Base-by-base conservation (phyloP, 805 yeast genomes). In the Yamadazyma sp. region DNA sequence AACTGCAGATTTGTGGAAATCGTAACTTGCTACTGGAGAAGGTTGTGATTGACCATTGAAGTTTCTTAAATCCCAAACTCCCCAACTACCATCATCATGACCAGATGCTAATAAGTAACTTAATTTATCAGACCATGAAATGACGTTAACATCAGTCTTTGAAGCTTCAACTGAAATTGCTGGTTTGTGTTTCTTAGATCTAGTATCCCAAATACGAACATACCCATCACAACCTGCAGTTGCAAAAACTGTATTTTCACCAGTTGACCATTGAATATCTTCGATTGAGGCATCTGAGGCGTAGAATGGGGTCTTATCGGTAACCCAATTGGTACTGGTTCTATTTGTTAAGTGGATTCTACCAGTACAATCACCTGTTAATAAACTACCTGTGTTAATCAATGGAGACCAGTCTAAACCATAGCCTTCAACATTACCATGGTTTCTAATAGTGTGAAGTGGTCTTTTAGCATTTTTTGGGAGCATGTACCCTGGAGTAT, bases 391-490 rank as follows among this genome's bases (percentile, higher is more conserved):
- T 3, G 86, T 76, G 45, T 73, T 73, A 41, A 80, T 75, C 44
- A 83, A 65, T 27, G 97, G 96, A 1, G 95, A 86, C 98, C 98
- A 93, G 60, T 91, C 98, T 29, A 93, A 60, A 11, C 96, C 98
- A 53, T 87, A 93, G 23, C 98, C 98, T 65, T 93, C 98, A n/a
- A 86, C 95, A 47, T 82, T 82, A 16, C 97, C 97, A 57, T 93
- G 98, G 44, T 65, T 73, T 52, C 76, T 76, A 40, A 93, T 70
- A 5, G 95, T 87, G 62, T 88, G 89, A 8, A 79, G 55, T 13
- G 98, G 96, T 57, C 80, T 76, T 55, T 83, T 86, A 44, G 80
- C 75, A 12, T 73, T 62, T 55, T 88, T 89, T 33, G 94, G 84
- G 44, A 91, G 77, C 49, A 75, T 70, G 50, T 72, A 82, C 5